A percentile compares a stretch with the other conserved stretches of the same genome.
Conservation (phyloP, 2,329 filamentous ascomycete genomes). For the Penicillium sp. region DNA sequence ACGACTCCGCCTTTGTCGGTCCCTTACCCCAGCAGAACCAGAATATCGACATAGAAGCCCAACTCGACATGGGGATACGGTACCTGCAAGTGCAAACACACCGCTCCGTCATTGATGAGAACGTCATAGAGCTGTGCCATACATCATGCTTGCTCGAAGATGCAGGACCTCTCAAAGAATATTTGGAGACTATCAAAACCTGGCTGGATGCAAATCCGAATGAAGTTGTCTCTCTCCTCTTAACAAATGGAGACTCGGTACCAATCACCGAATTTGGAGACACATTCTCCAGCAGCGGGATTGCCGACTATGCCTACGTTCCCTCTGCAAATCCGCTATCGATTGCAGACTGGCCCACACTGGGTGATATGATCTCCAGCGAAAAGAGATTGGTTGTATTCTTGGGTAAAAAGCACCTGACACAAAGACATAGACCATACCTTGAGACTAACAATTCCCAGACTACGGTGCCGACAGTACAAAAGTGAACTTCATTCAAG, state of each 20-base stretch:
- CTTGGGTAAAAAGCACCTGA: slow-evolving; percentile 28
- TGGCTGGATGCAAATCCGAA: slow-evolving; percentile 60
- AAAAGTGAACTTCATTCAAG: slow-evolving; percentile 42
- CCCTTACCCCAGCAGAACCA: slow-evolving; percentile 57
- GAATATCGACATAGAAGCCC: slow-evolving; percentile 55
- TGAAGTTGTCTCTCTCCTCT: slow-evolving; percentile 62
- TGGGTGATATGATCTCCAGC: slow-evolving; percentile 40
- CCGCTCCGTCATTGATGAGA: slow-evolving; percentile 43
- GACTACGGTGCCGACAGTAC: slow-evolving; percentile 42
- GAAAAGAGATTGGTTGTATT: slow-evolving; percentile 47
- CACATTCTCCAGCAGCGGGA: slow-evolving; percentile 32
- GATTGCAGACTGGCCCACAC: slow-evolving; percentile 43
- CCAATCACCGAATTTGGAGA: slow-evolving; percentile 33
- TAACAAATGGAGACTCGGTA: slow-evolving; percentile 58
- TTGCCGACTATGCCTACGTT: slow-evolving; percentile 37
- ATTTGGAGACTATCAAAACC: slow-evolving; percentile 55
- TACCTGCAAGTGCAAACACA: slow-evolving; percentile 65
- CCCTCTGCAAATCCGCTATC: slow-evolving; percentile 35
- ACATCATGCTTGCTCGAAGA: slow-evolving; percentile 60
- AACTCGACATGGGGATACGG: slow-evolving; percentile 61
- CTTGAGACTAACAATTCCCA: slow-evolving; percentile 11
- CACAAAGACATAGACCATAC: not conserved
- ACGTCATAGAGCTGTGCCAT: slow-evolving; percentile 61
- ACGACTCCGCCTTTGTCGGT: slow-evolving; percentile 65
- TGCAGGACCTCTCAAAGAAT: slow-evolving; percentile 55